phyloP scores from a whole-genome alignment of 441 rosid species.

The Macaranga tanarius region DNA sequence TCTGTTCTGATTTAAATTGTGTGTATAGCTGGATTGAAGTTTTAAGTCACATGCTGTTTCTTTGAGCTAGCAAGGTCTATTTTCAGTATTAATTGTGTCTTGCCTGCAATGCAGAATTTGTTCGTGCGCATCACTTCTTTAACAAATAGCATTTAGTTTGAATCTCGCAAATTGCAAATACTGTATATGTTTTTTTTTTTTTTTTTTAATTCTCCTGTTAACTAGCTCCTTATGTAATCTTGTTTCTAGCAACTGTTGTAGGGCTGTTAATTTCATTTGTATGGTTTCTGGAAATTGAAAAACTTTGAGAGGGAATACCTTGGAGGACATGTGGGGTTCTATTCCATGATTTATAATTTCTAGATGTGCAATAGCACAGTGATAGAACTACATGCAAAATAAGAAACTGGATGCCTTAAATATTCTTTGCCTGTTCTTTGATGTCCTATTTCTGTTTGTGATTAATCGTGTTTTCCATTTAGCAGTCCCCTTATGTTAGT shows the following conservation, averaged over 20 bases:
- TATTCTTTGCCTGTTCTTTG: neutral
- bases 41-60: constrained; percentile 1
- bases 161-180: neutral
- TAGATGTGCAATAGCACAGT: neutral
- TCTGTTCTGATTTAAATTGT: constrained; percentile 2
- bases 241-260: neutral
- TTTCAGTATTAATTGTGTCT: neutral
- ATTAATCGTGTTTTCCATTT: neutral
- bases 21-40: constrained; percentile 13
- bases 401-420: neutral
- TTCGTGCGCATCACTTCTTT: neutral
- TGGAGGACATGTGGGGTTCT: neutral
- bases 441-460: neutral
- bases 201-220: neutral
- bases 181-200: neutral
- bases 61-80: constrained; percentile 12
- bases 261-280: neutral
- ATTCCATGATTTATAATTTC: neutral
- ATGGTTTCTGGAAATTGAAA: neutral
- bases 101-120: neutral
- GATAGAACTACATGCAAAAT: neutral
- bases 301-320: neutral
- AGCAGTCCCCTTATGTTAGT: neutral
- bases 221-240: neutral
- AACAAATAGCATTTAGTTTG: neutral